Evolutionary conservation across 75 land plant species (phyloP), one percentile per base, ranked within the genome.

Genomic region (Ceratopteris richardii): DNA sequence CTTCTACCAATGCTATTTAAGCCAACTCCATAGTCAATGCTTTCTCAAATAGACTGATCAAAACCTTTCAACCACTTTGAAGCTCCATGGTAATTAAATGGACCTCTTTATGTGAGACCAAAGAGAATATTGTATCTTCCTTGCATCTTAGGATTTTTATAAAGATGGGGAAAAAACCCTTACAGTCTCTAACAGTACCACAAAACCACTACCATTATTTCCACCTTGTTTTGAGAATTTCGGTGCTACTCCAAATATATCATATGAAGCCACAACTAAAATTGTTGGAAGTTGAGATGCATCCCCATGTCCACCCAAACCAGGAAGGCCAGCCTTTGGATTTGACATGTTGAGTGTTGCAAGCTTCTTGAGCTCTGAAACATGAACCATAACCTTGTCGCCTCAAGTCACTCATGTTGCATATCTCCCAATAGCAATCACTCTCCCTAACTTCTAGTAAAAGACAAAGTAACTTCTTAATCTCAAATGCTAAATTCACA

Each of bases 211-310:
- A 63, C 98, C 96, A 66, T 79, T 94, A 65, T 91, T 89, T 66
- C 86, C 98, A 73, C 85, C 83, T 41, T 96, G 96, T 53, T 78
- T 78, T 31, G 98, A 79, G 37, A 94, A 61, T 27, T 74, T 91
- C 98, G 98, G 98, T 62, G 98, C 98, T 66, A 93, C 90, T 17
- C 96, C 98, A 80, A 94, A 94, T 29, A 96, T 94, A 48, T 94
- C 98, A 67, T 94, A 94, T 33, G 86, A 85, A 64, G 98, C 96
- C 60, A 89, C 96, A 48, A 94, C 81, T 60, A 96, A 96, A 72
- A 94, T 89, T 6, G 98, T 94, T 60, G 96, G 98, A 12, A 94
- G 85, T 57, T 82, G 82, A 48, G 63, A 68, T 51, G 68, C 47
- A 62, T 86, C 96, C 7, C 83, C 87, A 31, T 89, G 91, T 22